Evolutionary conservation across 345 rosid genomes (phyloP).

Genomic region (Moricandia moricandioides): DNA sequence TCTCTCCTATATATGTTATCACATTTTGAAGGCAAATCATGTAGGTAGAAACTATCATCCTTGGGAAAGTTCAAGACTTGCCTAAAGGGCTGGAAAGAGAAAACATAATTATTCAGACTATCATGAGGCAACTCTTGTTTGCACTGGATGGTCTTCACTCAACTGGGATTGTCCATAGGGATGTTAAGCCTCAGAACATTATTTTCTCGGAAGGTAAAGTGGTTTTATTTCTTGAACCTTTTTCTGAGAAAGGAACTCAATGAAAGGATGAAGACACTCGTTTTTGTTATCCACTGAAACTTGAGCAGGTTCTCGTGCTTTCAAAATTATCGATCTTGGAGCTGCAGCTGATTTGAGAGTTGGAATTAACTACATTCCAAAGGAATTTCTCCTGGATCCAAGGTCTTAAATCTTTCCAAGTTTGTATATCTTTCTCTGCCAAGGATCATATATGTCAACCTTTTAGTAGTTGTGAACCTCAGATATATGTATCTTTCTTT

Average conservation of each 20-base stretch:
- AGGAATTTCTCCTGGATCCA: constrained; percentile 93
- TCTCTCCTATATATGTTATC: background rate
- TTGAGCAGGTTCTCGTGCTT: constrained; percentile 71
- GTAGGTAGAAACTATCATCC: constrained; percentile 88
- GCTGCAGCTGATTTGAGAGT: constrained; percentile 97
- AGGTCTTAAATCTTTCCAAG: constrained; percentile 43
- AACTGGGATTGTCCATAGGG: constrained; percentile 94
- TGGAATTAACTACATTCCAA: constrained; percentile 95
- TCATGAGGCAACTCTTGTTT: constrained; percentile 83
- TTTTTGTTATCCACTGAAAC: constrained; percentile 10
- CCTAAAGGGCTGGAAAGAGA: constrained; percentile 89
- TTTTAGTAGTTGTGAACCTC: background rate
- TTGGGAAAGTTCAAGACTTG: constrained; percentile 70
- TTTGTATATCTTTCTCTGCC: constrained; percentile 12
- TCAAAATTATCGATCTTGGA: constrained; percentile 97
- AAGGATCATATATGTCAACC: constrained; percentile 1
- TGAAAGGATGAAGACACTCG: constrained; percentile 8
- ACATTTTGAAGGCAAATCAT: constrained; percentile 12
- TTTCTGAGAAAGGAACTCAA: background rate
- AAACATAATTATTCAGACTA: constrained; percentile 77
- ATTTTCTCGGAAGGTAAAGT: constrained; percentile 90
- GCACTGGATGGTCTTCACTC: constrained; percentile 97
- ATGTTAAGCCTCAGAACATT: constrained; percentile 87
- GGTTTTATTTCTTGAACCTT: constrained; percentile 6
- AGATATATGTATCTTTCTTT: background rate